Evolutionary conservation across 208 protist genomes (phyloP).

Genomic region (Crithidia expoeki): DNA sequence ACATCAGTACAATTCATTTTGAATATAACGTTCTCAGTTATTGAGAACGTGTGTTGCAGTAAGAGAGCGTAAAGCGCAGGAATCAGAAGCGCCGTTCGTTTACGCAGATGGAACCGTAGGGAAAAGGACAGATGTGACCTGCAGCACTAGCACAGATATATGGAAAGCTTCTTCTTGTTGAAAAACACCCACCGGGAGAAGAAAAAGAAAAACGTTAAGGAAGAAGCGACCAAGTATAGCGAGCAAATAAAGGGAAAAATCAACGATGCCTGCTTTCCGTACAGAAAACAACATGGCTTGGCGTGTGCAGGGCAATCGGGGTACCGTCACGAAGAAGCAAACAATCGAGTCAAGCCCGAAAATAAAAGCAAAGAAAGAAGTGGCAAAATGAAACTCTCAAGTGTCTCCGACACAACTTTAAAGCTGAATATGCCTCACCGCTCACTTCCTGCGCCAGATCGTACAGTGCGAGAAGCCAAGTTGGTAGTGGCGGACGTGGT

Average conservation of each 20-base stretch:
- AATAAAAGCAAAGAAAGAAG: slow-evolving; percentile 17
- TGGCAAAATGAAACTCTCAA: too few species aligned
- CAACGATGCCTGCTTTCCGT: background rate
- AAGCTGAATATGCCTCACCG: background rate
- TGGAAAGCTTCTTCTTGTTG: background rate
- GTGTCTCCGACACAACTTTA: too few species aligned
- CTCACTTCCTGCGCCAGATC: slow-evolving; percentile 59
- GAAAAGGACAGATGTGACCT: background rate
- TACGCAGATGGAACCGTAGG: too few species aligned
- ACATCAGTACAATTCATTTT: too few species aligned
- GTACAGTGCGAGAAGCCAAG: slow-evolving; percentile 86
- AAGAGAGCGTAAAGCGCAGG: too few species aligned
- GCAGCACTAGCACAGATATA: background rate
- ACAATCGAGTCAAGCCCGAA: background rate
- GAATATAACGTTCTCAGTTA: too few species aligned
- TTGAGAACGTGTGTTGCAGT: too few species aligned
- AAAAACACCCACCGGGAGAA: background rate
- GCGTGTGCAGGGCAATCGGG: too few species aligned
- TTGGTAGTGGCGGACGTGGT: slow-evolving; percentile 88
- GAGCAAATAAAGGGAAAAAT: slow-evolving; percentile 2
- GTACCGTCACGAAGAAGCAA: background rate
- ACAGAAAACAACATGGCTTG: background rate
- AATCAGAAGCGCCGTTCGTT: too few species aligned
- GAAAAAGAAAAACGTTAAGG: background rate
- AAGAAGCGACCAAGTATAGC: background rate